Conservation (phyloP, 2,329 filamentous ascomycete species). For the Alternaria panax region DNA sequence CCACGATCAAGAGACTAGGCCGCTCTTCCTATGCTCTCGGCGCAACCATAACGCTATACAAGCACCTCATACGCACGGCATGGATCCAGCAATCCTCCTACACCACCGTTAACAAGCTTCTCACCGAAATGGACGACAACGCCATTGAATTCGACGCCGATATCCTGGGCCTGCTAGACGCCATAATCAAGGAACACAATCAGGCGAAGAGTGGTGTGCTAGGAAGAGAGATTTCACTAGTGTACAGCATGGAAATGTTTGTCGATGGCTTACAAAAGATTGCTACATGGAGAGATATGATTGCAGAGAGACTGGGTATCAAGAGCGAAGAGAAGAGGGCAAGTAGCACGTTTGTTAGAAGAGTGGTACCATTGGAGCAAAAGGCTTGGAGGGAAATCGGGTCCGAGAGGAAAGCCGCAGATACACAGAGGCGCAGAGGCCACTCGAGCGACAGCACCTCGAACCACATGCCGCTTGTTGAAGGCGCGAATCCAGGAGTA, state of each 20-base stretch:
- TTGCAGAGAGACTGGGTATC: conserved; percentile 40
- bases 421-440: neutral
- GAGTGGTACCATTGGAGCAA: neutral
- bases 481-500: neutral
- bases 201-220: conserved; percentile 32
- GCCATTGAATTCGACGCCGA: conserved; percentile 65
- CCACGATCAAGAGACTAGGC: conserved; percentile 71
- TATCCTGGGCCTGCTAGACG: conserved; percentile 53
- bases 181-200: conserved; percentile 40
- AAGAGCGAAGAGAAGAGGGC: conserved; percentile 4
- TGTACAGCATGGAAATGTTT: conserved; percentile 49
- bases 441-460: neutral
- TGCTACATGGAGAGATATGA: conserved; percentile 38
- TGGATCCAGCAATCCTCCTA: conserved; percentile 70
- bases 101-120: conserved; percentile 60
- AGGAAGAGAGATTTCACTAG: conserved; percentile 36
- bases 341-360: neutral
- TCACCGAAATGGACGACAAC: conserved; percentile 71
- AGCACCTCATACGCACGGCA: conserved; percentile 67
- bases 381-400: neutral
- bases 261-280: conserved; percentile 41
- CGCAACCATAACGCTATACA: conserved; percentile 73
- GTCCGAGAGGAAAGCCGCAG: neutral
- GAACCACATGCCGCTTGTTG: neutral
- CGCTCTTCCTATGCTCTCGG: conserved; percentile 75